Percentiles rank a stretch among this genome's conserved stretches.
Evolutionary conservation across 2,329 filamentous ascomycete genomes (phyloP).

Genomic region (Talaromyces sp.): DNA sequence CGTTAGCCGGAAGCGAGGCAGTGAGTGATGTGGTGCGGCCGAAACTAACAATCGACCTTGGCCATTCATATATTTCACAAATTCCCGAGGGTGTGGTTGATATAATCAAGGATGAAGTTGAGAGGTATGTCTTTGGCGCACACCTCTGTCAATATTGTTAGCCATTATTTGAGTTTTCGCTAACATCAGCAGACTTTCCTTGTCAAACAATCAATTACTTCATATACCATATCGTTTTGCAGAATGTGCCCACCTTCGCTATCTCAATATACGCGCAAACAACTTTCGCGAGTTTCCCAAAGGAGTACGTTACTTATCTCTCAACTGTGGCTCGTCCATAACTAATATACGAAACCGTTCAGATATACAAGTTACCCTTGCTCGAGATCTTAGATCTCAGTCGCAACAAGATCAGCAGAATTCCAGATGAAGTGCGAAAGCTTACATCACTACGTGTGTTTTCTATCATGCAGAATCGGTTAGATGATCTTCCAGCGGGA

Average conservation of each 20-base stretch:
- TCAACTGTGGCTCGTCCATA: neutral
- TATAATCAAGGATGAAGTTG: constrained; percentile 54
- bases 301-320: constrained; percentile 51
- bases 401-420: constrained; percentile 74
- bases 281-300: constrained; percentile 61
- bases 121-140: constrained; percentile 40
- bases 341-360: constrained; percentile 26
- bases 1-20: constrained; percentile 46
- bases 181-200: constrained; percentile 41
- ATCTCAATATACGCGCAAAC: constrained; percentile 52
- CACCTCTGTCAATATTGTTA: neutral
- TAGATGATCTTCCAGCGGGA: constrained; percentile 78
- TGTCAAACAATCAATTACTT: constrained; percentile 54
- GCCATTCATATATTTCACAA: constrained; percentile 49
- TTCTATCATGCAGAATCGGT: constrained; percentile 81
- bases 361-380: constrained; percentile 83
- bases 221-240: constrained; percentile 50
- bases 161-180: neutral
- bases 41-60: constrained; percentile 53
- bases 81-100: constrained; percentile 53
- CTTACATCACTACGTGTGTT: constrained; percentile 85
- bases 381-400: constrained; percentile 92
- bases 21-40: constrained; percentile 49
- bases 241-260: constrained; percentile 50
- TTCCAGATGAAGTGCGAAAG: constrained; percentile 77